Evolutionary conservation across 2,329 filamentous ascomycete genomes (phyloP).

Genomic region (Pseudogymnoascus sp.): DNA sequence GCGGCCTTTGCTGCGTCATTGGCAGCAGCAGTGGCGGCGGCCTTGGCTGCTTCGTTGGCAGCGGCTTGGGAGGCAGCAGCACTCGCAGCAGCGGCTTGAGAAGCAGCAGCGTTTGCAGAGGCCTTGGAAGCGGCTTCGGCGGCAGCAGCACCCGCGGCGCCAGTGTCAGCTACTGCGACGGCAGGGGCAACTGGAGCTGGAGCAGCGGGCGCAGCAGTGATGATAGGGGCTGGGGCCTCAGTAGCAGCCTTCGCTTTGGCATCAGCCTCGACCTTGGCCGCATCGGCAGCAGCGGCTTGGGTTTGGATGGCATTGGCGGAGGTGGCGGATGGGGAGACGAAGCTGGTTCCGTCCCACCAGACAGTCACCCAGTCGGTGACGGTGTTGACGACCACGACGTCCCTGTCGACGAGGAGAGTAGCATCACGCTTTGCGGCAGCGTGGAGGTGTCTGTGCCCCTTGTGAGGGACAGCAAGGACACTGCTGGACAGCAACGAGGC

Average conservation of each 20-base stretch:
- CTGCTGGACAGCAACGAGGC: conserved; percentile 26
- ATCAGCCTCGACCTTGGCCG: conserved; percentile 12
- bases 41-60: background rate
- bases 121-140: background rate
- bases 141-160: conserved; percentile 10
- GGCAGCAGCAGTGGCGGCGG: conserved; percentile 3
- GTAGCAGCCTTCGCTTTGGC: background rate
- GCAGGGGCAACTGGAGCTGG: background rate
- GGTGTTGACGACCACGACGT: background rate
- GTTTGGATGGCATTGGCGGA: background rate
- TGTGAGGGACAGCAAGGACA: conserved; percentile 17
- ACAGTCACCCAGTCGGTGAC: conserved; percentile 17
- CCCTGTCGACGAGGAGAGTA: conserved; percentile 15
- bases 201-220: conserved; percentile 11
- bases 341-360: conserved; percentile 16
- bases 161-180: background rate
- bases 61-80: background rate
- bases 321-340: conserved; percentile 13
- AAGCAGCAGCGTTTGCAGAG: conserved; percentile 8
- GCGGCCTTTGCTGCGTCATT: background rate
- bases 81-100: background rate
- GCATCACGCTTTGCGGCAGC: conserved; percentile 17
- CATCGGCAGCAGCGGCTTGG: background rate
- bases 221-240: background rate
- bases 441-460: conserved; percentile 15